Evolutionary conservation across 208 protist species (phyloP).

Genomic region (Sergeia podlipaevii): DNA sequence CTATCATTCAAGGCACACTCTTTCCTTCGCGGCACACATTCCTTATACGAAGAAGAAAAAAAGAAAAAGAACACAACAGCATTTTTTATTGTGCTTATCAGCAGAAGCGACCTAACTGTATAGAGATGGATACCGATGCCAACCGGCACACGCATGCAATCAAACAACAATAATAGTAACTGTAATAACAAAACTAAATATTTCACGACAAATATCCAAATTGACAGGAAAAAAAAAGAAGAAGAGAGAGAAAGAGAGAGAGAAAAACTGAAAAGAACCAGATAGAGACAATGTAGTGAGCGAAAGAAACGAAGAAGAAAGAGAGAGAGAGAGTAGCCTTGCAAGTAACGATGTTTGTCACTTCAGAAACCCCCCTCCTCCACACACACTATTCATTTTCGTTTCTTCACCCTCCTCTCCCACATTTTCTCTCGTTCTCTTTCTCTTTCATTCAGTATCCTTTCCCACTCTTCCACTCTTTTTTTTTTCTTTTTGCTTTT

Average conservation of each 20-base stretch:
- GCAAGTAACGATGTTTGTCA: too few species aligned
- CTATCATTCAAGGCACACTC: too few species aligned
- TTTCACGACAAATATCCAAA: background rate
- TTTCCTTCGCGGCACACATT: too few species aligned
- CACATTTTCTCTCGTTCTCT: constrained; percentile 1
- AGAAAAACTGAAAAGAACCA: background rate
- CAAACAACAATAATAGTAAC: background rate
- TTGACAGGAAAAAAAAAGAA: background rate
- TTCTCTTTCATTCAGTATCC: constrained; percentile 5
- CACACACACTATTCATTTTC: background rate
- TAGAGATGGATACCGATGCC: too few species aligned
- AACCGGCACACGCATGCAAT: too few species aligned
- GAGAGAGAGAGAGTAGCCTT: background rate
- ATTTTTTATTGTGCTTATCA: too few species aligned
- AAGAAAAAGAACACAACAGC: background rate
- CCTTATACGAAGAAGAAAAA: background rate
- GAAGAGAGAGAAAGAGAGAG: background rate
- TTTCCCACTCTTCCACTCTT: background rate
- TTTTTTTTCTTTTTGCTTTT: constrained; percentile 5
- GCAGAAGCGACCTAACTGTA: background rate
- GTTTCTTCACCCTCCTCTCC: background rate
- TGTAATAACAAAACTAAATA: constrained; percentile 5
- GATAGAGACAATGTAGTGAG: background rate
- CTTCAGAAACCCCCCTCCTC: background rate
- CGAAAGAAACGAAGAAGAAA: background rate